Base-by-base conservation (phyloP, 208 protist genomes). In the Phytomonas serpens region DNA sequence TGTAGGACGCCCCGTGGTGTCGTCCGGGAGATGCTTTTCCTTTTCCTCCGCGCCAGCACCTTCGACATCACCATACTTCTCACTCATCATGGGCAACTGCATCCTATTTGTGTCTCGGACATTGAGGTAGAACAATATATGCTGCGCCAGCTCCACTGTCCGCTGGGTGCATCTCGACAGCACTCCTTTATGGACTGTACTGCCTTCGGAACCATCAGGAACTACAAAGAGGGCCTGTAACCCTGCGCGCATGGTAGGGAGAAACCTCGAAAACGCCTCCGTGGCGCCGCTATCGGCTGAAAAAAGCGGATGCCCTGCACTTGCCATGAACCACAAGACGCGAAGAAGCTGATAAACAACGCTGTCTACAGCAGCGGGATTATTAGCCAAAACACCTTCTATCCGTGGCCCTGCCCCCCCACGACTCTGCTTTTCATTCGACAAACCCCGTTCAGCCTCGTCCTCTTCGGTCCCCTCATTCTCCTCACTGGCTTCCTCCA, bases 51-150 rank as follows among this genome's bases (percentile, higher is more conserved):
- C 2, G 23, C 23, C 14, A 52, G 14, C 11, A 16, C 42, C 42
- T 52, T 52, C 42, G 13, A 3, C 42, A 16, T 16, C 42, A 6
- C 13, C 3, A 52, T 2, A 52, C 14, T 7, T 4, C 14, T 52
- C 42, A 4, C 42, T 19, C 42, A 52, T 52, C 42, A 16, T 52
- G 42, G 23, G 42, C 42, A 52, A 2, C 42, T 19, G 42, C 42
- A 62, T 23, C 36, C 32, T 57, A 42, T 72, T 42, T 33, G 5
- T 64, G 2, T 69, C 68, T 29, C 62, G 52, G 14, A 68, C 77
- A 23, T 75, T 73, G 0, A 88, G 62, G 72, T 90, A 93, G 62
- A 87, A 87, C n/a, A 93, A 40, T 6, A 75, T 64, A 69, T 89
- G 76, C 29, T 77, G 79, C 27, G 82, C 87, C 30, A 93, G 69